Base-by-base conservation (phyloP, 2,329 filamentous ascomycete species). In the Beauveria sp. region DNA sequence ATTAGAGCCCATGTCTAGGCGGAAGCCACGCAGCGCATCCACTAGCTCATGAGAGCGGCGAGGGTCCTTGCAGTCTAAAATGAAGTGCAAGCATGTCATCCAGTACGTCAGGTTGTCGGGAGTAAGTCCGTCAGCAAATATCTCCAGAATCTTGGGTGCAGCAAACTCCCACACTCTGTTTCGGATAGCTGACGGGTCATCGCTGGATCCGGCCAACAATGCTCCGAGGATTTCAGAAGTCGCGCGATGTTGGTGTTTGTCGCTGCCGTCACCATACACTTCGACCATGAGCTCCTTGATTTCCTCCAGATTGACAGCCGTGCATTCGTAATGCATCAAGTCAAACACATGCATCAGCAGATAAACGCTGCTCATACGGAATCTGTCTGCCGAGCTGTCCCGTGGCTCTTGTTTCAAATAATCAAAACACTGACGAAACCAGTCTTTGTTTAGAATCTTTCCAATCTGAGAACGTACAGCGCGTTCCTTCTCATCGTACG, bases 331-430 rank as follows among this genome's bases (percentile, higher is more conserved):
- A 67, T 96, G 85, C 78, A 97, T 89, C 30, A 99, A 80, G 67
- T 97, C 92, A 68, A 99, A 96, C 0, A 91, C 85, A 70, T 96
- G 91, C 70, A 93, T 90, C 44, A 99, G 79, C 66, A 97, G 83
- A 72, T 96, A 89, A 0, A 91, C 89, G 69, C 89, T 92, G 40
- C 88, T 87, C 82, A 96, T 92, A 59, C 92, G 85, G 78, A 99
- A 97, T 58, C 93, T 84, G 71, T 99, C 93, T 0, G 89, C 82
- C 5, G 82, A 83, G 0, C 85, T 75, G 70, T 97, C 93, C 50
- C 93, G 86, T 2, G 94, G 93, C 72, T 97, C 93, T 74, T 97
- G 94, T 76, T 97, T 97, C 77, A 97, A 83, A 71, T 93, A 97
- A 26, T 87, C 89, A 69, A 99, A 99, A 73, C 88, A 93, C 55